Percentiles rank a stretch among this genome's conserved stretches.
These are phyloP conservation scores for Colletotrichum tabaci DNA, from an alignment of 2,329 filamentous ascomycete genomes.

Conservation along the genomic window DNA sequence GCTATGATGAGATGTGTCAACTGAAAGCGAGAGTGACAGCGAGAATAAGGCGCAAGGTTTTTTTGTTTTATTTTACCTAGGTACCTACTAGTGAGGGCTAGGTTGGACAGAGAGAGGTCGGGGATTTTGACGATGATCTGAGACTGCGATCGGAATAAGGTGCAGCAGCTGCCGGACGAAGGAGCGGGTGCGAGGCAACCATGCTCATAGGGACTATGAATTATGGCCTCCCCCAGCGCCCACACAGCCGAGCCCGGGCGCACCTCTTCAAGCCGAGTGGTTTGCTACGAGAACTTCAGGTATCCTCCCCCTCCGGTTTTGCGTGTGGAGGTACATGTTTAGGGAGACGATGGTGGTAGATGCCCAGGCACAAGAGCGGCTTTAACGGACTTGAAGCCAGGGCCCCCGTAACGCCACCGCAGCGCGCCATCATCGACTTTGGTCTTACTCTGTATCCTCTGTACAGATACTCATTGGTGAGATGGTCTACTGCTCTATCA, in stretches of 20 bases:
- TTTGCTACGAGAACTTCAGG: background rate
- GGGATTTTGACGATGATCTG: slow-evolving; percentile 22
- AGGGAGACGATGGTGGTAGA: background rate
- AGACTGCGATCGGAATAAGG: slow-evolving; percentile 18
- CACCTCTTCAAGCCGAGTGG: background rate
- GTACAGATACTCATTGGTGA: background rate
- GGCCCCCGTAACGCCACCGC: background rate
- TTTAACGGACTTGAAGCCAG: background rate
- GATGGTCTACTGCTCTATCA: background rate
- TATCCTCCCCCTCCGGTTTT: background rate
- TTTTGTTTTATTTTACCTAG: background rate
- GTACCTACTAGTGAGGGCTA: background rate
- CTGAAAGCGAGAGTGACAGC: no score
- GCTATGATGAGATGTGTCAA: no score
- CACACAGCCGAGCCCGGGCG: background rate
- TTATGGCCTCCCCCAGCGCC: background rate
- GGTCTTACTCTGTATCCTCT: no score
- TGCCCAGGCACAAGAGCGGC: background rate
- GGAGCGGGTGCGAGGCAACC: background rate
- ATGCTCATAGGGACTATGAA: background rate
- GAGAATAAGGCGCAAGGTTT: background rate
- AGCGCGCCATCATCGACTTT: background rate
- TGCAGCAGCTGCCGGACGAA: slow-evolving; percentile 8
- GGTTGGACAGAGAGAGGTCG: background rate
- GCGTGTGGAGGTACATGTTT: background rate